Evolutionary conservation across 1,284 basidiomycete species (phyloP).

Genomic region (Sanghuangporus sanghuang): DNA sequence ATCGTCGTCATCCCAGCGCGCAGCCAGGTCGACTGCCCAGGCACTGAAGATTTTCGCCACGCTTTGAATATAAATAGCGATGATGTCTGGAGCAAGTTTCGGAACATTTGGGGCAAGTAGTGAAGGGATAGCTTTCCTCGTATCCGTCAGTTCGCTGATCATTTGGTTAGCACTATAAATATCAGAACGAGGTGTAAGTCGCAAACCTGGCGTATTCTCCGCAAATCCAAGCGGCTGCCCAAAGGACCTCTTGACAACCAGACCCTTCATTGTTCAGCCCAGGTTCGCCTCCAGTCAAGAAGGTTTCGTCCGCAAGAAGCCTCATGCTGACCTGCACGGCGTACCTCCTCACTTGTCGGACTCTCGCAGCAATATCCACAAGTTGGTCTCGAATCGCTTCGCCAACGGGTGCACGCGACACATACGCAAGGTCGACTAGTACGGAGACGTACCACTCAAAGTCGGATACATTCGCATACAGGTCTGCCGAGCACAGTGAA

Average conservation of each 20-base stretch:
- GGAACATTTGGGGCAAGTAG: slow-evolving; percentile 57
- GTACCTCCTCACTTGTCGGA: slow-evolving; percentile 70
- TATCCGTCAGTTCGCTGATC: slow-evolving; percentile 60
- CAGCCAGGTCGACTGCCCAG: slow-evolving; percentile 74
- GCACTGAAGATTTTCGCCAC: slow-evolving; percentile 83
- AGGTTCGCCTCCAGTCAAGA: slow-evolving; percentile 37
- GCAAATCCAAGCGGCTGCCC: slow-evolving; percentile 93
- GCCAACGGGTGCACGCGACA: slow-evolving; percentile 77
- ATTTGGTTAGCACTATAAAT: slow-evolving; percentile 2
- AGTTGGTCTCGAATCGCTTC: slow-evolving; percentile 74
- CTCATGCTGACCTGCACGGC: slow-evolving; percentile 80
- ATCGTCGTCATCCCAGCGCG: slow-evolving; percentile 70
- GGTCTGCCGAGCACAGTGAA: slow-evolving; percentile 75
- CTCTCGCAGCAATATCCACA: slow-evolving; percentile 83
- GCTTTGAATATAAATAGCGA: slow-evolving; percentile 78
- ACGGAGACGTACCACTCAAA: slow-evolving; percentile 98
- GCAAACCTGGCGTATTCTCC: slow-evolving; percentile 82
- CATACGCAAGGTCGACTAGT: slow-evolving; percentile 83
- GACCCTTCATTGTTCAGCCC: slow-evolving; percentile 51
- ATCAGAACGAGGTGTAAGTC: neutral
- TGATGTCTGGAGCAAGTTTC: slow-evolving; percentile 53
- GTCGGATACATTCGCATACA: slow-evolving; percentile 85
- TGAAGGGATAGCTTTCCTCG: slow-evolving; percentile 63
- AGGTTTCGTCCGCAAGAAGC: slow-evolving; percentile 71
- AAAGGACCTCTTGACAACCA: slow-evolving; percentile 76